Evolutionary conservation across 257 asterid species (phyloP).

Genomic region (Solanum clarkiae): DNA sequence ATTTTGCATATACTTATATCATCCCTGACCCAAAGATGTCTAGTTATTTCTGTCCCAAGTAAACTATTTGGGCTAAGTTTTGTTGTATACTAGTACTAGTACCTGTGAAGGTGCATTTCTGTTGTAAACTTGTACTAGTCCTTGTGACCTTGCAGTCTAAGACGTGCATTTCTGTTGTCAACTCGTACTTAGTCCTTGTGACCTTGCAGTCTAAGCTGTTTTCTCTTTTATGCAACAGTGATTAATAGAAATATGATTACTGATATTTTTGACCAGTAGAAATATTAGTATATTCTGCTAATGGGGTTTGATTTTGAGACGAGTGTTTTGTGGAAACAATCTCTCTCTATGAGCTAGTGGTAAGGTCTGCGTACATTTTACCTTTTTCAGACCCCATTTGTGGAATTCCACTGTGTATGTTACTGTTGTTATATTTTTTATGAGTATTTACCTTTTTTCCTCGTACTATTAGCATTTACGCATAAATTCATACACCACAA

Average conservation of each 20-base stretch:
- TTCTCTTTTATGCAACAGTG: neutral
- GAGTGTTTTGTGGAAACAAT: too few relatives aligned
- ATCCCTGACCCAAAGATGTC: neutral
- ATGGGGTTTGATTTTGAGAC: too few relatives aligned
- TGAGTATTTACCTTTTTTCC: neutral
- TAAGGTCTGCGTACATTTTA: too few relatives aligned
- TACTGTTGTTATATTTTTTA: neutral
- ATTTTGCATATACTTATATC: neutral
- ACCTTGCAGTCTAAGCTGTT: neutral
- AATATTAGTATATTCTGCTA: too few relatives aligned
- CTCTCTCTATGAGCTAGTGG: too few relatives aligned
- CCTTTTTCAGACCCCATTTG: too few relatives aligned
- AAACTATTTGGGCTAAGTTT: neutral
- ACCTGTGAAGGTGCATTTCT: neutral
- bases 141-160: neutral
- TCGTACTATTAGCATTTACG: neutral
- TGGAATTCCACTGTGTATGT: too few relatives aligned
- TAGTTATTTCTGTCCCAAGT: neutral
- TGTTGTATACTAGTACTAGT: neutral
- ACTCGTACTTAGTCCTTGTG: neutral
- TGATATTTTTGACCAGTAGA: neutral
- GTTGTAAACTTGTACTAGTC: neutral
- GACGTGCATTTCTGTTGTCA: neutral
- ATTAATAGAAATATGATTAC: neutral
- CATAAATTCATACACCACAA: neutral